A percentile compares a stretch with the other conserved stretches of the same genome.
These are phyloP conservation scores for Nemania serpens DNA, from an alignment of 2,329 filamentous ascomycete genomes.

Conservation along the genomic window DNA sequence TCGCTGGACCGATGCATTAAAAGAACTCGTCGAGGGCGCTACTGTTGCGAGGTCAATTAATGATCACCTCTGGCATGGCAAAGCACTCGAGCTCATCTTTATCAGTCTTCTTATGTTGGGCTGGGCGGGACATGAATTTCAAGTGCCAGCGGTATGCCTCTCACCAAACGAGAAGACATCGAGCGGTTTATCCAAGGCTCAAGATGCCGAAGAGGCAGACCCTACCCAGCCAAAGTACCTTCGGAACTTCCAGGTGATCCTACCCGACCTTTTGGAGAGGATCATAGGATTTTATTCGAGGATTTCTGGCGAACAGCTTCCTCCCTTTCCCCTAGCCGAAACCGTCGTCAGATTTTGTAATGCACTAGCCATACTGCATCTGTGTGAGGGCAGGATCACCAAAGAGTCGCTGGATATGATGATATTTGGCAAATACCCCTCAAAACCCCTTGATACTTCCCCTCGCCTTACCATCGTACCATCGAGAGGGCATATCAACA, in stretches of 20 bases:
- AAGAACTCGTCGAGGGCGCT: constrained; percentile 80
- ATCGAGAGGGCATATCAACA: constrained; percentile 66
- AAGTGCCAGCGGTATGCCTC: constrained; percentile 65
- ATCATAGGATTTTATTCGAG: constrained; percentile 76
- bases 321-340: constrained; percentile 73
- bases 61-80: constrained; percentile 97
- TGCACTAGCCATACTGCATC: constrained; percentile 68
- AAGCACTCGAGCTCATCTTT: constrained; percentile 86
- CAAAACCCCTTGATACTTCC: constrained; percentile 54
- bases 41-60: constrained; percentile 76
- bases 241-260: constrained; percentile 58
- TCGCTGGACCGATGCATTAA: constrained; percentile 85
- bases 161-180: constrained; percentile 54
- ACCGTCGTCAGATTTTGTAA: constrained; percentile 75
- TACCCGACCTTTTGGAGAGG: constrained; percentile 76
- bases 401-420: constrained; percentile 66
- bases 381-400: constrained; percentile 66
- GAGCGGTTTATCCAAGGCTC: constrained; percentile 42
- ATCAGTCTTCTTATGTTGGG: constrained; percentile 82
- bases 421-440: constrained; percentile 63
- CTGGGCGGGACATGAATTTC: constrained; percentile 84
- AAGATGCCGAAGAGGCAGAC: constrained; percentile 47
- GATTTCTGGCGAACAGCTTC: constrained; percentile 71
- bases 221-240: constrained; percentile 57
- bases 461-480: constrained; percentile 61